A percentile compares a stretch with the other conserved stretches of the same genome.
Evolutionary conservation across 371 early-diverging fungal species (phyloP).

Genomic region (Choanephora cucurbitarum): DNA sequence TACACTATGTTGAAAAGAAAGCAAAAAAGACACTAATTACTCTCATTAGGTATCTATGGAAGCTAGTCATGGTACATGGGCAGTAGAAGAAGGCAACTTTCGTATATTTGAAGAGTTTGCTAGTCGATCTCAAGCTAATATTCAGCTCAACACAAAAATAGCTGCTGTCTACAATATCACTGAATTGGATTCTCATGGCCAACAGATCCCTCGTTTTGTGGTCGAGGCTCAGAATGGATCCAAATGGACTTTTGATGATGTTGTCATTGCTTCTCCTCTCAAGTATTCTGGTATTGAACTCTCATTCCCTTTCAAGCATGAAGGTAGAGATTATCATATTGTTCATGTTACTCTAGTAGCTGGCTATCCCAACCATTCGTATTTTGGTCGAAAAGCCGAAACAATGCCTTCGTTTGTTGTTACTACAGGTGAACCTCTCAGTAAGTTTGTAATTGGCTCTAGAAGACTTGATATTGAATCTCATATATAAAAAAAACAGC

Average conservation of each 20-base stretch:
- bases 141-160: conserved; percentile 52
- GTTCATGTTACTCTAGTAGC: conserved; percentile 70
- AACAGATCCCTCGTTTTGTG: conserved; percentile 29
- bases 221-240: conserved; percentile 43
- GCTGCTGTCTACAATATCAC: conserved; percentile 36
- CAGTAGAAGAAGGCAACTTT: conserved; percentile 67
- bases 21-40: too few species aligned
- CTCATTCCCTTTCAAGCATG: conserved; percentile 19
- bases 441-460: too few species aligned
- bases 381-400: conserved; percentile 46
- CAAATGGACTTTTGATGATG: conserved; percentile 52
- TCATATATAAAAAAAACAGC: too few species aligned
- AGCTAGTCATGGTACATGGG: conserved; percentile 53
- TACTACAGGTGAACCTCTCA: conserved; percentile 47
- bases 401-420: conserved; percentile 57
- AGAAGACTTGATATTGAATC: too few species aligned
- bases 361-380: conserved; percentile 55
- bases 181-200: conserved; percentile 26
- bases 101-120: conserved; percentile 70
- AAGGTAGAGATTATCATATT: conserved; percentile 46
- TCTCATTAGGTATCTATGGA: conserved; percentile 59
- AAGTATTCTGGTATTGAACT: conserved; percentile 21
- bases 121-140: conserved; percentile 42
- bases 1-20: neutral
- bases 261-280: conserved; percentile 61